Conservation (phyloP, 768 basidiomycete species). For the Pulveroboletus sp. region DNA sequence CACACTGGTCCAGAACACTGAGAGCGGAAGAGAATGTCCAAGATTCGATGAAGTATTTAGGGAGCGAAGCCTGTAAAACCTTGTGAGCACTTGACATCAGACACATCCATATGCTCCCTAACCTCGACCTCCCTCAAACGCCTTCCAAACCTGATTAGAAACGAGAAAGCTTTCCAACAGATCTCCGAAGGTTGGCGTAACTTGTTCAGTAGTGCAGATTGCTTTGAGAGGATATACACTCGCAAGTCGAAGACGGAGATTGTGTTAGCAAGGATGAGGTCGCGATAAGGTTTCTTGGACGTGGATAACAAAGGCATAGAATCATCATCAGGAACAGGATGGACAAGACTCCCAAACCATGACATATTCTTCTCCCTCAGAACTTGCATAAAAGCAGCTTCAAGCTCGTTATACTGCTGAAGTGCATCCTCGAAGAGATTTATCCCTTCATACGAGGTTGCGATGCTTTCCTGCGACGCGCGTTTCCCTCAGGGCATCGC, state of each 20-base stretch:
- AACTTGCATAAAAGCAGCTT: conserved; percentile 72
- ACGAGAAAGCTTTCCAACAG: conserved; percentile 63
- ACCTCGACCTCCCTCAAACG: conserved; percentile 77
- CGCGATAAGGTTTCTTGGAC: conserved; percentile 79
- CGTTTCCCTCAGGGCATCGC: background rate
- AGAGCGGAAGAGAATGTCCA: conserved; percentile 93
- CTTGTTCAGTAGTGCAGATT: conserved; percentile 72
- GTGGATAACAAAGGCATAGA: conserved; percentile 74
- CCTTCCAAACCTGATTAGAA: conserved; percentile 73
- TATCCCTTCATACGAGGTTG: conserved; percentile 87
- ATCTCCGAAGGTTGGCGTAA: conserved; percentile 67
- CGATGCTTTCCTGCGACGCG: conserved; percentile 78
- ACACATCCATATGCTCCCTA: conserved; percentile 11
- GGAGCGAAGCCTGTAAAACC: conserved; percentile 43
- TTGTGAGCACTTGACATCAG: conserved; percentile 17
- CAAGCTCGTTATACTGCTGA: conserved; percentile 87
- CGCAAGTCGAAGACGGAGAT: conserved; percentile 95
- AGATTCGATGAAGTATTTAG: conserved; percentile 78
- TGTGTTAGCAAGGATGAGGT: conserved; percentile 82
- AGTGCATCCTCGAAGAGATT: conserved; percentile 87
- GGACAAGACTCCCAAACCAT: conserved; percentile 88
- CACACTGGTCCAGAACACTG: conserved; percentile 76
- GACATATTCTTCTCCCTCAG: conserved; percentile 78
- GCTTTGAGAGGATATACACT: conserved; percentile 83
- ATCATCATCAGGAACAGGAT: conserved; percentile 67